phyloP scores from a whole-genome alignment of 139 green algal species.

The Ettlia oleoabundans region DNA sequence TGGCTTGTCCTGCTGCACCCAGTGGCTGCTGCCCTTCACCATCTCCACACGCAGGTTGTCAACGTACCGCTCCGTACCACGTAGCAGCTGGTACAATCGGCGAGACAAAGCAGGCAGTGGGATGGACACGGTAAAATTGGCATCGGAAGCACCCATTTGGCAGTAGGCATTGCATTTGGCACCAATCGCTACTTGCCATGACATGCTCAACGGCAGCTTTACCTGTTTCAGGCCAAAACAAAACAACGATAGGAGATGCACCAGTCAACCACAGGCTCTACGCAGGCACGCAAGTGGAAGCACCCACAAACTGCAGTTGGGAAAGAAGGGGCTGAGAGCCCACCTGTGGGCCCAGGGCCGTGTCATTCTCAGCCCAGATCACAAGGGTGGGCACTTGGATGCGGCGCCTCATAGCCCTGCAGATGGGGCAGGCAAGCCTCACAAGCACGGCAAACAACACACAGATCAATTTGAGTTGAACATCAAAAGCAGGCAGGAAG shows the following conservation, averaged over 20 bases:
- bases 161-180: no score
- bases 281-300: background rate
- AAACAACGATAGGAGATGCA: background rate
- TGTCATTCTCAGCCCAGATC: slow-evolving; percentile 45
- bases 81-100: slow-evolving; percentile 30
- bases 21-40: slow-evolving; percentile 66
- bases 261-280: background rate
- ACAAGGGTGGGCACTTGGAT: slow-evolving; percentile 38
- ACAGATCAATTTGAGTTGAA: no score
- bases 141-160: no score
- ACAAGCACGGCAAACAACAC: background rate
- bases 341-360: slow-evolving; percentile 30
- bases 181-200: no score
- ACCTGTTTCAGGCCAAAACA: no score
- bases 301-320: background rate
- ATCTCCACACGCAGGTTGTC: slow-evolving; percentile 46
- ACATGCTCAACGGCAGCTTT: no score
- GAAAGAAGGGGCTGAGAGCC: background rate
- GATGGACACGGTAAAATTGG: background rate
- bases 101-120: background rate
- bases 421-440: background rate
- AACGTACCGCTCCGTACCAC: slow-evolving; percentile 45
- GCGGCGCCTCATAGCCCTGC: background rate
- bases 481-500: background rate
- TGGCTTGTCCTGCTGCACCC: slow-evolving; percentile 31